Evolutionary conservation across 73 alveolate species (phyloP).

Genomic region (Stentor coeruleus): DNA sequence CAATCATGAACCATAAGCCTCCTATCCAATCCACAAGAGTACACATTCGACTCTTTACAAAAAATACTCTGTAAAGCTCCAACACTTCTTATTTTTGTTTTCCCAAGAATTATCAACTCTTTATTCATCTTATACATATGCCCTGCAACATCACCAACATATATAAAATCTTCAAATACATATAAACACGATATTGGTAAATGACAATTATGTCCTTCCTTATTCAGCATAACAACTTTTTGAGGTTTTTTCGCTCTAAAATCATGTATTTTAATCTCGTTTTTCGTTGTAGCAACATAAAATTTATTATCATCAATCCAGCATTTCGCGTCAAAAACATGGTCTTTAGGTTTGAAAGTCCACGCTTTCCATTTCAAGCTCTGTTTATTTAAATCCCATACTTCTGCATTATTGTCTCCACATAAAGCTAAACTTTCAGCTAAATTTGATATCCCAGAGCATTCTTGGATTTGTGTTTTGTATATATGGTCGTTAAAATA

Average conservation of each 20-base stretch:
- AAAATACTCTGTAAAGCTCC: neutral
- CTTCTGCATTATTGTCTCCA: neutral
- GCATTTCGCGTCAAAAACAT: neutral
- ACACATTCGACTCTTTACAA: neutral
- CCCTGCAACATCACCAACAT: conserved; percentile 12
- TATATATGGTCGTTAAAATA: neutral
- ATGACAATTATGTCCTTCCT: neutral
- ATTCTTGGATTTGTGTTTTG: neutral
- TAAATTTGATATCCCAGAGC: neutral
- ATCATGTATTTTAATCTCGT: neutral
- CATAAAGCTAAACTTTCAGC: neutral
- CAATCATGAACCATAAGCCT: neutral
- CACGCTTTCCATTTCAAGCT: neutral
- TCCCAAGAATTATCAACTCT: neutral
- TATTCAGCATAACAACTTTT: neutral
- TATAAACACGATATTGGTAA: neutral
- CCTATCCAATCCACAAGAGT: conserved; percentile 12
- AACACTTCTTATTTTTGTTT: conserved; percentile 18
- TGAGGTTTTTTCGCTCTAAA: conserved; percentile 7
- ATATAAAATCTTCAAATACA: neutral
- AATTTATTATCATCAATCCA: neutral
- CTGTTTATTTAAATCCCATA: neutral
- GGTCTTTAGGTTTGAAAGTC: neutral
- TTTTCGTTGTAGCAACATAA: neutral
- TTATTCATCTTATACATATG: neutral